phyloP scores from a whole-genome alignment of 192 early-diverging fungal genomes.

The Cetraspora pellucida region DNA sequence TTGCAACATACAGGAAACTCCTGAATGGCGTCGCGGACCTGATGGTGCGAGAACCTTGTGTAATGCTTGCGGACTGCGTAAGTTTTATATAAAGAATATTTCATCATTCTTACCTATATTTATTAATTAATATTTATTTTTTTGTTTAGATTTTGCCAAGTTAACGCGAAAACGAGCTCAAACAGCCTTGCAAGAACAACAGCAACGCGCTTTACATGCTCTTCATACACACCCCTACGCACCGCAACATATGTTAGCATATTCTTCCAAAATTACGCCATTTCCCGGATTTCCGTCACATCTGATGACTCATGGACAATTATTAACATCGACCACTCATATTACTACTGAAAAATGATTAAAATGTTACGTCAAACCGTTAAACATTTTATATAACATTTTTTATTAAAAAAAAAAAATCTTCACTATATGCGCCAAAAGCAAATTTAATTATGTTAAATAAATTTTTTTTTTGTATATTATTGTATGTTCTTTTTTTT shows the following conservation, averaged over 20 bases:
- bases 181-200: conserved; percentile 2
- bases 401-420: too few species aligned
- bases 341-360: too few species aligned
- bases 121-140: background rate
- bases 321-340: too few species aligned
- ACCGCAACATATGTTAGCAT: background rate
- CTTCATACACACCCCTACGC: background rate
- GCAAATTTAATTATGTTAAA: too few species aligned
- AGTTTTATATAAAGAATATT: background rate
- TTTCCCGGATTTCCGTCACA: background rate
- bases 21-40: conserved; percentile 94
- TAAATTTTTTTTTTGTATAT: too few species aligned
- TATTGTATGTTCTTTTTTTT: too few species aligned
- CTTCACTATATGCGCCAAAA: too few species aligned
- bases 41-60: conserved; percentile 89
- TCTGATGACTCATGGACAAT: background rate
- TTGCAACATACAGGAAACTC: conserved; percentile 86
- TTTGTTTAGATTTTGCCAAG: conserved; percentile 16
- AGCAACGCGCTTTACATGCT: background rate
- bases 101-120: background rate
- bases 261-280: background rate
- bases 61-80: conserved; percentile 93
- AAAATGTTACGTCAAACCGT: too few species aligned
- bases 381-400: too few species aligned
- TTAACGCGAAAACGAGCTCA: conserved; percentile 17